Base-by-base conservation (phyloP, 139 green algal genomes). In the Chlamydomonas sp. region DNA sequence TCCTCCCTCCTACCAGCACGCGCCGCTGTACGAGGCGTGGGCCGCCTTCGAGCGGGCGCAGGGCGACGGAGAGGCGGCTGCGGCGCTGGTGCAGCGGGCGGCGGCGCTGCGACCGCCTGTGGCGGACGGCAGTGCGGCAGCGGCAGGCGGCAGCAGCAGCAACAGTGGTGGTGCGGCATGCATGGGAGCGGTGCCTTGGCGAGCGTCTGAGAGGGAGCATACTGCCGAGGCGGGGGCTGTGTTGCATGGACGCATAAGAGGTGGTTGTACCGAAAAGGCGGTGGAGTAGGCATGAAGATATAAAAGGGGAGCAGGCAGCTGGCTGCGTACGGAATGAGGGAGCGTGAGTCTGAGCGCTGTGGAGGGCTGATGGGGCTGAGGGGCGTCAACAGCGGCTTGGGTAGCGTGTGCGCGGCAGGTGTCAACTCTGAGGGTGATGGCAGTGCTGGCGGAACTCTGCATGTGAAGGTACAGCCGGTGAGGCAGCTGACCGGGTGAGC, bases 21-120 rank as follows among this genome's bases (percentile, higher is more conserved):
- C 88, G 5, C 95, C 95, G 58, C 83, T 97, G 66, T 92, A 96
- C 75, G 79, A 91, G 61, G 95, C 94, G 0, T 97, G 93, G 93
- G 90, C 88, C 7, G 77, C 88, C 0, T 89, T 97, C 2, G 95
- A 96, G 82, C 78, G 9, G 63, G 49, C 31, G 16, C 69, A 89
- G 58, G 89, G 94, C 59, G 61, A 92, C 64, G 18, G 3, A 0
- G 83, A 87, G 16, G 62, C 67, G 16, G 92, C 93, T 3, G 83
- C 31, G 10, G 7, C 67, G 69, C 75, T 95, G 49, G 3, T 57
- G 61, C 15, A 17, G 88, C 79, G 64, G 88, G 59, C 49, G 14
- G 62, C 74, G 75, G 64, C 68, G 79, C 72, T 88, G 84, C 60
- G n/a, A n/a, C n/a, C n/a, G n/a, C n/a, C n/a, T n/a, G n/a, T n/a